phyloP scores from a whole-genome alignment of 352 stramenopile genomes.

The Globisporangium emineosum region DNA sequence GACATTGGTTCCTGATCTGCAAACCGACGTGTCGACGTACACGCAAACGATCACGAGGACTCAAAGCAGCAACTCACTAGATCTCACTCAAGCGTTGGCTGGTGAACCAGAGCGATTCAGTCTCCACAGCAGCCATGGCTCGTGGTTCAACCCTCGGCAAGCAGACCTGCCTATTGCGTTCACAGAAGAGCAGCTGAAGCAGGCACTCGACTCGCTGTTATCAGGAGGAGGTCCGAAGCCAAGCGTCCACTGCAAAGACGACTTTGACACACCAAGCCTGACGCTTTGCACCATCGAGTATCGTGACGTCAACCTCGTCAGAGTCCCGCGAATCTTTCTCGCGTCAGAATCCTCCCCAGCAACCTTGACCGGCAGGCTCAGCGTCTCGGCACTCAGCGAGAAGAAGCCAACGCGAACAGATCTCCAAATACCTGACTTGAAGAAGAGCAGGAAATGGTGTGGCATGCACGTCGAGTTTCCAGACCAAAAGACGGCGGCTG shows the following conservation, averaged over 20 bases:
- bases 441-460: slow-evolving; percentile 3
- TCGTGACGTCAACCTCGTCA: not conserved
- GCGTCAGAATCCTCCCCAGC: not conserved
- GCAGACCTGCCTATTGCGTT: slow-evolving; percentile 6
- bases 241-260: not conserved
- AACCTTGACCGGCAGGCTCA: not conserved
- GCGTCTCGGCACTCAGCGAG: not conserved
- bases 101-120: not conserved
- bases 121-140: slow-evolving; percentile 11
- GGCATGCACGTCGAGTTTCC: slow-evolving; percentile 7
- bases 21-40: slow-evolving; percentile 2
- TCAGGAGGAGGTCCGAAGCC: not conserved
- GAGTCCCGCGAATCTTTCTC: slow-evolving; percentile 6
- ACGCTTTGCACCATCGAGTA: slow-evolving; percentile 13
- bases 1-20: not conserved
- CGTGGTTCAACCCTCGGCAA: slow-evolving; percentile 3
- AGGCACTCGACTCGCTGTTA: not conserved
- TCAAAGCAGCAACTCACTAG: not conserved
- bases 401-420: not conserved
- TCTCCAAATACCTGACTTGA: not conserved
- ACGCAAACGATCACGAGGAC: slow-evolving; percentile 14
- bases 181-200: slow-evolving; percentile 6
- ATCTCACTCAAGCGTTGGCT: not conserved
- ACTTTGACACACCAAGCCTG: not conserved
- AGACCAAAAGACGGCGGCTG: not conserved